Conservation (phyloP, 352 stramenopile genomes). For the Globisporangium viniferum region DNA sequence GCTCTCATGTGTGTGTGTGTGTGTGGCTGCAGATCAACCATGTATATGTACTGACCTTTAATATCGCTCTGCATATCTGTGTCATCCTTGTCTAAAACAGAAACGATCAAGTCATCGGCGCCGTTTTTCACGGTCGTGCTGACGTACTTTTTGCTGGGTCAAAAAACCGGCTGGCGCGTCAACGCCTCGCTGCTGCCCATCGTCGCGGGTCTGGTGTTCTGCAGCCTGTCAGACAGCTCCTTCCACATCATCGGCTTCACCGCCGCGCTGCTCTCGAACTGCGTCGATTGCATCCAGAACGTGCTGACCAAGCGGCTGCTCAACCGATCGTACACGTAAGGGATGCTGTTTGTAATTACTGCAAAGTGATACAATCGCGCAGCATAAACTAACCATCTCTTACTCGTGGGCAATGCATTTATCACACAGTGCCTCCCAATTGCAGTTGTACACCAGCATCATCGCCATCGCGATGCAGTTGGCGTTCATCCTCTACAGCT, state of each 20-base stretch:
- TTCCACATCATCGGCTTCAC: constrained; percentile 89
- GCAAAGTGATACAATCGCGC: too few relatives aligned
- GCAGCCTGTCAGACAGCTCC: constrained; percentile 80
- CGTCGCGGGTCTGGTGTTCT: constrained; percentile 80
- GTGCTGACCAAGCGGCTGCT: constrained; percentile 89
- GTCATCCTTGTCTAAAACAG: constrained; percentile 17
- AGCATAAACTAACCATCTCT: background rate
- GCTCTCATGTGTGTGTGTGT: background rate
- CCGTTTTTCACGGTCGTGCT: constrained; percentile 91
- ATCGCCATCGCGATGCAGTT: constrained; percentile 83
- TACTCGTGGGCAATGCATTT: background rate
- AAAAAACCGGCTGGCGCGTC: constrained; percentile 79
- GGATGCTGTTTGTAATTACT: background rate
- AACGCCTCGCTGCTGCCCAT: constrained; percentile 88
- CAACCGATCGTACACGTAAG: constrained; percentile 75
- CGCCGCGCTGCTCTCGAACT: constrained; percentile 88
- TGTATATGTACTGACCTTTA: background rate
- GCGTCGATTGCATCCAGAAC: constrained; percentile 91
- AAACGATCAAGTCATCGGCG: constrained; percentile 92
- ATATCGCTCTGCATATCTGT: too few relatives aligned
- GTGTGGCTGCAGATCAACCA: too few relatives aligned
- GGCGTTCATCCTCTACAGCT: constrained; percentile 73
- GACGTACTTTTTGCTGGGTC: constrained; percentile 78
- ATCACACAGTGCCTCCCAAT: constrained; percentile 56
- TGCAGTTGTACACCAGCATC: constrained; percentile 90